A percentile compares a stretch with the other conserved stretches of the same genome.
Conservation (phyloP, 192 early-diverging fungal species). For the Piromyces finnis region DNA sequence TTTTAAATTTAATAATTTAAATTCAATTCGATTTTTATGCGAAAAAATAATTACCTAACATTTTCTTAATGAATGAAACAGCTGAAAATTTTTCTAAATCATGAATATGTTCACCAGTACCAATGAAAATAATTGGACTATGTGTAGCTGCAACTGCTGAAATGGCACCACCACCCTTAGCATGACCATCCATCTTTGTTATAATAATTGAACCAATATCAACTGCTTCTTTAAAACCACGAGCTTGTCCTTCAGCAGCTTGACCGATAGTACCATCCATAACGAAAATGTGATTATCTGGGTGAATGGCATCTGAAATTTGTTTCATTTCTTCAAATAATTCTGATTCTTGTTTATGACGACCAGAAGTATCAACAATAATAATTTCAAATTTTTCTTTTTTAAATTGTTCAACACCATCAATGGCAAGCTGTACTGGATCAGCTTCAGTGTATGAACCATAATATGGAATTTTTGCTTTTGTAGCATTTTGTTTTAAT, state of each 20-base stretch:
- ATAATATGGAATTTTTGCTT: conserved; percentile 94
- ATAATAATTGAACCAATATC: conserved; percentile 91
- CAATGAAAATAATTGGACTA: conserved; percentile 87
- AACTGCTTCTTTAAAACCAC: conserved; percentile 80
- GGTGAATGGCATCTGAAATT: conserved; percentile 68
- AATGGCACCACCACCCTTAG: conserved; percentile 96
- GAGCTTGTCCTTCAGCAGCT: conserved; percentile 82
- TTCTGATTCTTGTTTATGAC: conserved; percentile 86
- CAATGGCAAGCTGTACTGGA: conserved; percentile 73
- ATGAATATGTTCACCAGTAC: conserved; percentile 92
- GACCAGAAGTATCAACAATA: conserved; percentile 94
- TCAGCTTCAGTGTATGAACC: conserved; percentile 84
- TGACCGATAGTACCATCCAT: conserved; percentile 98
- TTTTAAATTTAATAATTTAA: too few species aligned
- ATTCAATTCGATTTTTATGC: too few species aligned
- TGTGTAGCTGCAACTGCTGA: conserved; percentile 89
- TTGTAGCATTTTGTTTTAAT: conserved; percentile 92
- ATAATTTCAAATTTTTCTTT: conserved; percentile 89
- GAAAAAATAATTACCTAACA: conserved; percentile 40
- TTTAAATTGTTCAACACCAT: conserved; percentile 87
- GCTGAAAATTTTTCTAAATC: conserved; percentile 81
- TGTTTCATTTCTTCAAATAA: conserved; percentile 93
- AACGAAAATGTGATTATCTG: conserved; percentile 85
- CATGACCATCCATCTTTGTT: conserved; percentile 97
- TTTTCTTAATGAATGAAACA: conserved; percentile 77